Evolutionary conservation across 2,329 filamentous ascomycete genomes (phyloP).

Genomic region (Nothophaeocryptopus gaeumannii): DNA sequence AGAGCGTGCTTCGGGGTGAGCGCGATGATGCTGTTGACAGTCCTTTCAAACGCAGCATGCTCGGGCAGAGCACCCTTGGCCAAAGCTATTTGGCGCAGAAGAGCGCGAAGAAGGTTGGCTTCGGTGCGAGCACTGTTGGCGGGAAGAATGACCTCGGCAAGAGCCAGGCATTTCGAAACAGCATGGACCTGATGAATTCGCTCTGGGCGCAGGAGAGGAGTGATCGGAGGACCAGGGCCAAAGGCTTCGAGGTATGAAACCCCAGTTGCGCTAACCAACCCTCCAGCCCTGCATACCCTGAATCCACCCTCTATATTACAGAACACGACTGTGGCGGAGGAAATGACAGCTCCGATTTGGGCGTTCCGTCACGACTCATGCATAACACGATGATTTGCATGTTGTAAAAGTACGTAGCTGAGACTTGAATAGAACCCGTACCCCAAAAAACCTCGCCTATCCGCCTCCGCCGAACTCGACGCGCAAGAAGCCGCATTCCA

Average conservation of each 20-base stretch:
- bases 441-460: conserved; percentile 30
- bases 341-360: conserved; percentile 12
- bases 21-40: conserved; percentile 34
- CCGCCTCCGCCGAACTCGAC: conserved; percentile 61
- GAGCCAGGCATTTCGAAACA: conserved; percentile 70
- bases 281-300: conserved; percentile 8
- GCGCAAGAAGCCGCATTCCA: conserved; percentile 67
- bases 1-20: conserved; percentile 49
- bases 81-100: conserved; percentile 34
- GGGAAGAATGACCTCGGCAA: conserved; percentile 22
- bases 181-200: conserved; percentile 95
- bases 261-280: conserved; percentile 36
- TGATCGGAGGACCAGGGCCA: conserved; percentile 36
- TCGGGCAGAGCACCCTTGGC: conserved; percentile 38
- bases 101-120: conserved; percentile 32
- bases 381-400: conserved; percentile 8
- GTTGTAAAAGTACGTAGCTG: conserved; percentile 34
- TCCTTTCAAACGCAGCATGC: conserved; percentile 58
- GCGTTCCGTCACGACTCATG: conserved; percentile 17
- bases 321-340: conserved; percentile 26
- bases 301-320: conserved; percentile 9
- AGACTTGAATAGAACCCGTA: conserved; percentile 34
- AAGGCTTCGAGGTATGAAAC: conserved; percentile 73
- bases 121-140: conserved; percentile 19
- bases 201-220: conserved; percentile 73